phyloP scores from a whole-genome alignment of 768 basidiomycete species.

The Amylocystis lapponica region DNA sequence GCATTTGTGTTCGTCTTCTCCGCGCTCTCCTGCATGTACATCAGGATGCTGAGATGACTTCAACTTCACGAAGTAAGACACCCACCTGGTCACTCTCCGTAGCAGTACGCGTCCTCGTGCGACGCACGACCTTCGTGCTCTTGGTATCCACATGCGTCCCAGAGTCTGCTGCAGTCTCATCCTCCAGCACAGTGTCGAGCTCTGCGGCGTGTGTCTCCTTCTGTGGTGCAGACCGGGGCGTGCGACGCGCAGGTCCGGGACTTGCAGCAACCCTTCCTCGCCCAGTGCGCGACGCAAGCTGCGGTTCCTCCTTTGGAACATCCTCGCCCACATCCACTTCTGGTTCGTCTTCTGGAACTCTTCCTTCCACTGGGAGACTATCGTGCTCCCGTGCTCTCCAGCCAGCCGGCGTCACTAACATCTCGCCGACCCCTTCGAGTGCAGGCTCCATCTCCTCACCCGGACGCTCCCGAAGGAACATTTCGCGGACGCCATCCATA shows the following conservation, averaged over 20 bases:
- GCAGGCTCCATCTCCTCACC: neutral
- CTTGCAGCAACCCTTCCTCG: constrained; percentile 2
- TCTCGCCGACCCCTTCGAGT: constrained; percentile 29
- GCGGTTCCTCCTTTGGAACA: constrained; percentile 7
- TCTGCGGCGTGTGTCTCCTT: constrained; percentile 10
- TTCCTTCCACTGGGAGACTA: neutral
- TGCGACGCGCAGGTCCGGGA: constrained; percentile 1
- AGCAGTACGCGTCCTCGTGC: constrained; percentile 16
- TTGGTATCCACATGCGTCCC: neutral
- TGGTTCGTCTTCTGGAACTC: neutral
- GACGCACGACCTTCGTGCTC: constrained; percentile 8
- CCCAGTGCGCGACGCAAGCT: constrained; percentile 1
- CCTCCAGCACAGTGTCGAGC: constrained; percentile 10
- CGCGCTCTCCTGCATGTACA: neutral
- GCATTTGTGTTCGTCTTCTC: too few species aligned
- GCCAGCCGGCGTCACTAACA: constrained; percentile 25
- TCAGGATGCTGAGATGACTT: neutral
- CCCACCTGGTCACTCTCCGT: constrained; percentile 16
- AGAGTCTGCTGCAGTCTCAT: constrained; percentile 1
- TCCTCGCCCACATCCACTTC: neutral
- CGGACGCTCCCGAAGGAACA: constrained; percentile 23
- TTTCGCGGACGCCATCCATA: constrained; percentile 28
- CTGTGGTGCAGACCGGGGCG: constrained; percentile 8
- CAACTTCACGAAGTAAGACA: neutral
- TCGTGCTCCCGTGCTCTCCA: constrained; percentile 12